Evolutionary conservation across 768 basidiomycete species (phyloP).

Genomic region (Clitopilus hobsonii): DNA sequence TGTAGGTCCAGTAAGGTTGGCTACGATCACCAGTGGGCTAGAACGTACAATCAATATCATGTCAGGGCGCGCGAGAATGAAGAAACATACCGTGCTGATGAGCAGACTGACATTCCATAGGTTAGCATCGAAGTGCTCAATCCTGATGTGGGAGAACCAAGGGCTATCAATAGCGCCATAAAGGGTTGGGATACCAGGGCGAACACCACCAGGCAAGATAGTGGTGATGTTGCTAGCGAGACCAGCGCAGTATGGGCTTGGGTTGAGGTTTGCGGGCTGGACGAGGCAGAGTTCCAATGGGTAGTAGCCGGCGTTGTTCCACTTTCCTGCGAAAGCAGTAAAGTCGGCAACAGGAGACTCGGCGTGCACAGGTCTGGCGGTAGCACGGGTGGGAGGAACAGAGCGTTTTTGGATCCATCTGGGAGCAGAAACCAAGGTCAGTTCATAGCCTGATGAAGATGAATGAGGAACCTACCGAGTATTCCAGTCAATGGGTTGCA

Average conservation of each 20-base stretch:
- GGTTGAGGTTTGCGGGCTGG: conserved; percentile 1
- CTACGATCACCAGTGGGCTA: conserved; percentile 15
- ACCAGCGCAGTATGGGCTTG: conserved; percentile 11
- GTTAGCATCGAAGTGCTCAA: conserved; percentile 19
- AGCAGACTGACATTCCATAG: conserved; percentile 14
- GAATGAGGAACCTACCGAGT: conserved; percentile 9
- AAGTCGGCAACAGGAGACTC: conserved; percentile 10
- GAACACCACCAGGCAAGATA: conserved; percentile 14
- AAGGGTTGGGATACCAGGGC: conserved; percentile 17
- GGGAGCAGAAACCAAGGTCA: neutral
- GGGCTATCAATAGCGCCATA: conserved; percentile 14
- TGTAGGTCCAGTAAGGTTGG: conserved; percentile 12
- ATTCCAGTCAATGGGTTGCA: conserved; percentile 20
- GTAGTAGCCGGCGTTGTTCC: conserved; percentile 14
- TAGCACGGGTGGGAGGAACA: neutral
- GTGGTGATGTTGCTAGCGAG: conserved; percentile 12
- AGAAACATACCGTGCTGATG: conserved; percentile 3
- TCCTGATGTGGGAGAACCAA: conserved; percentile 13
- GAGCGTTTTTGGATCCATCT: neutral
- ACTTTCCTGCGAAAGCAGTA: conserved; percentile 10
- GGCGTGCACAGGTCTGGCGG: conserved; percentile 10
- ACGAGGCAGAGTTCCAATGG: conserved; percentile 15
- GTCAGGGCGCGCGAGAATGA: neutral
- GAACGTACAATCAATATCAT: neutral
- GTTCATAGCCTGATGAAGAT: neutral